Evolutionary conservation across 139 green algal species (phyloP).

Genomic region (Chlorella sp.): DNA sequence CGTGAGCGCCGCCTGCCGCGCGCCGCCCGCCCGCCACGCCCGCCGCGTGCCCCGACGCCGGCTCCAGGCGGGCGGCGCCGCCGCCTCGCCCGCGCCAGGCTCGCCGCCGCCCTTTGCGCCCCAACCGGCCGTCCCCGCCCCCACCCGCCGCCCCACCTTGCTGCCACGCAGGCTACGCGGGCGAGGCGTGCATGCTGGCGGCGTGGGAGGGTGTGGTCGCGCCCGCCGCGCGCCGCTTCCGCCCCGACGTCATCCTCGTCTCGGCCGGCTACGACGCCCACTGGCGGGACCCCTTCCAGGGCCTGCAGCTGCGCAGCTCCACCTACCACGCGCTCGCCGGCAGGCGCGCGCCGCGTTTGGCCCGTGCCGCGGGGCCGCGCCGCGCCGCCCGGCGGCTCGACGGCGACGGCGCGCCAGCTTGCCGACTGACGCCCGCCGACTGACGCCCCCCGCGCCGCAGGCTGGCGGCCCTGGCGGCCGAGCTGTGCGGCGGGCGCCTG

Average conservation of each 20-base stretch:
- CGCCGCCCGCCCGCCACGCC: too few relatives aligned
- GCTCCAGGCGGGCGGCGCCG: too few relatives aligned
- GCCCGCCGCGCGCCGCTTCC: slow-evolving; percentile 72
- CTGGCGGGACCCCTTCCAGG: slow-evolving; percentile 78
- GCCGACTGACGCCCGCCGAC: not conserved
- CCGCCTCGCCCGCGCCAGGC: too few relatives aligned
- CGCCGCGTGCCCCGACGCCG: too few relatives aligned
- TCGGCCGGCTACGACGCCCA: slow-evolving; percentile 89
- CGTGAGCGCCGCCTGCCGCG: slow-evolving; percentile 33
- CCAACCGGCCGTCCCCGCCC: too few relatives aligned
- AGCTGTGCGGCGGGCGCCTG: slow-evolving; percentile 28
- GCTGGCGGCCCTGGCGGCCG: slow-evolving; percentile 7
- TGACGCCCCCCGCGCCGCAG: not conserved
- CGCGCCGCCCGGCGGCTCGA: not conserved
- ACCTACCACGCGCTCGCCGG: slow-evolving; percentile 3
- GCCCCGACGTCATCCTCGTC: slow-evolving; percentile 83
- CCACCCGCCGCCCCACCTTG: too few relatives aligned
- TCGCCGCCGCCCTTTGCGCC: too few relatives aligned
- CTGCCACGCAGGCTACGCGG: slow-evolving; percentile 11
- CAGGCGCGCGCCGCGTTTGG: not conserved
- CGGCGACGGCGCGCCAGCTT: not conserved
- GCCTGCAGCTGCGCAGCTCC: slow-evolving; percentile 14
- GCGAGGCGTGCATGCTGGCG: slow-evolving; percentile 3
- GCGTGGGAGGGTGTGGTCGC: slow-evolving; percentile 70
- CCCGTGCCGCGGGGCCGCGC: too few relatives aligned